phyloP scores from a whole-genome alignment of 2,329 filamentous ascomycete species.

The Aureobasidium sp. region DNA sequence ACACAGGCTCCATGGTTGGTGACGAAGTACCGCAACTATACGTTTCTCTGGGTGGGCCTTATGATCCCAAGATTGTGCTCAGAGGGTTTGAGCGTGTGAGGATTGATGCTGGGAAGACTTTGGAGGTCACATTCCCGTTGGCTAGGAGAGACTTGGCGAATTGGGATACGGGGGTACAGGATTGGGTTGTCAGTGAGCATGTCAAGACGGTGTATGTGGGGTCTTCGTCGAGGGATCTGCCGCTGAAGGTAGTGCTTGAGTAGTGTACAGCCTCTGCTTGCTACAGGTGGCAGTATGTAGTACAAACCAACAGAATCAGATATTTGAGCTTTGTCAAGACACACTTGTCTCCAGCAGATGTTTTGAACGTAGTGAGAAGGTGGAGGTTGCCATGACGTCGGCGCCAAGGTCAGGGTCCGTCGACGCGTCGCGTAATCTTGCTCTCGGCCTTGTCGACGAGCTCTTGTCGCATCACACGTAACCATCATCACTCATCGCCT shows the following conservation, averaged over 20 bases:
- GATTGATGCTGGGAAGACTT: conserved; percentile 59
- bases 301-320: too few relatives aligned
- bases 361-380: too few relatives aligned
- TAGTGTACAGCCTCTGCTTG: too few relatives aligned
- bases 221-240: neutral
- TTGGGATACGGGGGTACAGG: conserved; percentile 69
- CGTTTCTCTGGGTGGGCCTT: conserved; percentile 67
- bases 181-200: conserved; percentile 52
- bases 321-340: too few relatives aligned
- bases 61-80: conserved; percentile 57
- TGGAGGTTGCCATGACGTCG: too few relatives aligned
- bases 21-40: conserved; percentile 69
- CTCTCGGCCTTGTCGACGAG: neutral
- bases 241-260: neutral
- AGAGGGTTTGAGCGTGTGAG: conserved; percentile 71
- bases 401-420: neutral
- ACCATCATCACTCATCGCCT: neutral
- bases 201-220: neutral
- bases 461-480: neutral
- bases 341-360: too few relatives aligned
- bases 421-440: conserved; percentile 5
- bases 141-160: conserved; percentile 75
- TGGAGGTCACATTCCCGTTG: conserved; percentile 58
- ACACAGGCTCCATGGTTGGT: conserved; percentile 56
- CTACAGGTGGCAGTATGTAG: too few relatives aligned